phyloP scores from a whole-genome alignment of 2,329 filamentous ascomycete genomes.

The Triangularia setosa region DNA sequence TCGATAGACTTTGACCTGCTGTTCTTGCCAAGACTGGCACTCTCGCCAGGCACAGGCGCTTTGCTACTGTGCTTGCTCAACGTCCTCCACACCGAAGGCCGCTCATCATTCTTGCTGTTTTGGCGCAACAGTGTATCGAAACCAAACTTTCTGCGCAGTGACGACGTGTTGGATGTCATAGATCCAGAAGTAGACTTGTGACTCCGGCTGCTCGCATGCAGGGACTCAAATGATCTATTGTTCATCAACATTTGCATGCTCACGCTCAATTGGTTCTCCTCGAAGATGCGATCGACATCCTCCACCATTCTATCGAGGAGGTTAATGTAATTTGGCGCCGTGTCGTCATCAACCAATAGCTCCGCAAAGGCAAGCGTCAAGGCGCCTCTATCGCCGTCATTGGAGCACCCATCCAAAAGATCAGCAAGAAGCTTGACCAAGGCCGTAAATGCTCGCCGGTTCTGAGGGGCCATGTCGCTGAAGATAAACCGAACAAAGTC shows the following conservation, averaged over 20 bases:
- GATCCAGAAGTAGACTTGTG: conserved; percentile 67
- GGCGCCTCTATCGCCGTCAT: conserved; percentile 85
- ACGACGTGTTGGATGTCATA: conserved; percentile 80
- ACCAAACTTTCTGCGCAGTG: conserved; percentile 78
- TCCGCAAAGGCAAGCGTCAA: conserved; percentile 87
- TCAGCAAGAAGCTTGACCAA: conserved; percentile 84
- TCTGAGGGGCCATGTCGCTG: conserved; percentile 64
- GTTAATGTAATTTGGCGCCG: conserved; percentile 80
- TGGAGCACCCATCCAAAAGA: conserved; percentile 81
- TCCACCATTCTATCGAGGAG: conserved; percentile 84
- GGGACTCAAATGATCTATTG: conserved; percentile 50
- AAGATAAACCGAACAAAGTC: conserved; percentile 65
- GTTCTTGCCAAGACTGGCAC: conserved; percentile 62
- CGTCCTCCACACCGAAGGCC: conserved; percentile 79
- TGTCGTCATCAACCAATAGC: conserved; percentile 72
- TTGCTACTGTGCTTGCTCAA: conserved; percentile 75
- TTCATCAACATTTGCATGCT: conserved; percentile 34
- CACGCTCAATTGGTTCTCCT: conserved; percentile 47
- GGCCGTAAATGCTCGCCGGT: conserved; percentile 72
- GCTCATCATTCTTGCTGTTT: conserved; percentile 71
- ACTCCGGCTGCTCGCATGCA: conserved; percentile 55
- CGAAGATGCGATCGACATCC: conserved; percentile 85
- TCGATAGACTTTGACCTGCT: conserved; percentile 77
- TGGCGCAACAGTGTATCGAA: conserved; percentile 72
- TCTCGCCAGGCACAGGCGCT: conserved; percentile 55